A percentile compares a stretch with the other conserved stretches of the same genome.
These are phyloP conservation scores for Spizellomyces sp. DNA, from an alignment of 192 early-diverging fungal species.

Conservation along the genomic window DNA sequence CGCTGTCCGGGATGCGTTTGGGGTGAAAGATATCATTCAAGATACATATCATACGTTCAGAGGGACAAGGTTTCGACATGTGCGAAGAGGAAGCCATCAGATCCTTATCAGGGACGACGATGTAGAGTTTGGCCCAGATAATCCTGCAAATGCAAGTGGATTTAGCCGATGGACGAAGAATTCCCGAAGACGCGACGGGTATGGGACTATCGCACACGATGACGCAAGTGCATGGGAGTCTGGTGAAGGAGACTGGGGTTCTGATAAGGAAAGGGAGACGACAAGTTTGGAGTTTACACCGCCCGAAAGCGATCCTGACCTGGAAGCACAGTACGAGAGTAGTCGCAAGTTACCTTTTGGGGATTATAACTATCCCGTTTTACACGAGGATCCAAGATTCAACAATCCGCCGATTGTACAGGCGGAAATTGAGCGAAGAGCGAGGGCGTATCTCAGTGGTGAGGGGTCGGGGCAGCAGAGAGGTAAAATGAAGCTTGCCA, in stretches of 20 bases:
- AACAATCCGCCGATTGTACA: constrained; percentile 36
- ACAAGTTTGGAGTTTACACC: constrained; percentile 3
- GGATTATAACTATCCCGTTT: constrained; percentile 45
- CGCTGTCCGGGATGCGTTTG: constrained; percentile 80
- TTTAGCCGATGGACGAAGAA: no score
- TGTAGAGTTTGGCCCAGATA: no score
- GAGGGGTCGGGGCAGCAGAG: no score
- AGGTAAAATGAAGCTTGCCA: no score
- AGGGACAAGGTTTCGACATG: constrained; percentile 66
- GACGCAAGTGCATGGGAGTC: constrained; percentile 5
- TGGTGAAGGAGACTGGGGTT: background rate
- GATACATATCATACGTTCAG: constrained; percentile 78
- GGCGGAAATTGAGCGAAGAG: background rate
- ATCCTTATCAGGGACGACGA: background rate
- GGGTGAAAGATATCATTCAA: constrained; percentile 79
- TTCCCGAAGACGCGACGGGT: background rate
- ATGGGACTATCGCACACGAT: background rate
- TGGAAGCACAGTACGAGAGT: constrained; percentile 29
- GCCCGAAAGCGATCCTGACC: constrained; percentile 26
- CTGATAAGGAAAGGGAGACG: background rate
- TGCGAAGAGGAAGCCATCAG: background rate
- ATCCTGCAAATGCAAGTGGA: no score
- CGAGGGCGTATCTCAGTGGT: background rate
- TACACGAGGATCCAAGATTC: constrained; percentile 35
- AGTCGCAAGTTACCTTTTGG: constrained; percentile 33